Conservation (phyloP, 2,329 filamentous ascomycete genomes). For the Aspergillaceae sp. region DNA sequence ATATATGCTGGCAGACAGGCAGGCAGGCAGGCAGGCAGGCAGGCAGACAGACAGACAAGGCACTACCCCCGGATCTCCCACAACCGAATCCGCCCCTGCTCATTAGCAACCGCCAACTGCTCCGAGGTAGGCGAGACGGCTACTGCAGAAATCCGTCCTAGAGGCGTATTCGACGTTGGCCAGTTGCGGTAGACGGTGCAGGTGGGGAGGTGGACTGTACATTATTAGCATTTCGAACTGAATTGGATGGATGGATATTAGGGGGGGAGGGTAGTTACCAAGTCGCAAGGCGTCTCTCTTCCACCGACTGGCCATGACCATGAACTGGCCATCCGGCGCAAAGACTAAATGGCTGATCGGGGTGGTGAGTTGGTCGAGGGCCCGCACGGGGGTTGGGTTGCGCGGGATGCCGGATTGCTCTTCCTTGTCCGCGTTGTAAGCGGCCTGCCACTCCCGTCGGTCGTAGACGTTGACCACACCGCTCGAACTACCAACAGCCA, state of each 20-base stretch:
- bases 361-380: constrained; percentile 79
- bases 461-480: constrained; percentile 95
- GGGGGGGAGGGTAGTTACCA: constrained; percentile 21
- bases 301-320: constrained; percentile 76
- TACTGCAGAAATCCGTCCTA: constrained; percentile 72
- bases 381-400: constrained; percentile 61
- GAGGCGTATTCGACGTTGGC: constrained; percentile 82
- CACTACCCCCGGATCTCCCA: constrained; percentile 72
- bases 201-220: constrained; percentile 68
- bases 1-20: too few relatives aligned
- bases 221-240: too few relatives aligned
- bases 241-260: not conserved
- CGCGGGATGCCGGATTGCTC: constrained; percentile 47
- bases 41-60: not conserved
- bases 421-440: constrained; percentile 27
- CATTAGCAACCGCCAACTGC: constrained; percentile 77
- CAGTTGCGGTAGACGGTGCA: constrained; percentile 96
- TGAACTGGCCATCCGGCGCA: constrained; percentile 78
- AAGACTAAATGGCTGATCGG: constrained; percentile 72
- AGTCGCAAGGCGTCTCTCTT: constrained; percentile 82
- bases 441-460: constrained; percentile 52
- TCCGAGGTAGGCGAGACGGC: constrained; percentile 59
- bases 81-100: constrained; percentile 74
- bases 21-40: too few relatives aligned
- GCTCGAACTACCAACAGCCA: constrained; percentile 74